These are phyloP conservation scores for Stachybotrys chartarum DNA, from an alignment of 2,329 filamentous ascomycete species.

Conservation along the genomic window DNA sequence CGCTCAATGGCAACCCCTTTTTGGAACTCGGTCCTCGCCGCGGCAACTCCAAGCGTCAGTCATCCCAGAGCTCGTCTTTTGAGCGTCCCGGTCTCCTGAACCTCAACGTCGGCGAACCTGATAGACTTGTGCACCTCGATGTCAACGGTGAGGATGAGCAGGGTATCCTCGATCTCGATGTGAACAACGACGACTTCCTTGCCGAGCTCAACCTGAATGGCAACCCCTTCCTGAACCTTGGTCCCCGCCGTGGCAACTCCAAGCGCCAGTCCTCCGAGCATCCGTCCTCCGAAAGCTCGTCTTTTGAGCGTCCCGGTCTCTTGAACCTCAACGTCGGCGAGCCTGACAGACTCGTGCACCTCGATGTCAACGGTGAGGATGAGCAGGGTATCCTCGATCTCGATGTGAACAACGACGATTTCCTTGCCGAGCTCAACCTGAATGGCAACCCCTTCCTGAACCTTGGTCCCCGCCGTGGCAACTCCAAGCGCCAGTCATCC, in stretches of 20 bases:
- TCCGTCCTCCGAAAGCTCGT: too few species aligned
- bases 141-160: too few species aligned
- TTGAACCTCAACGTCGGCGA: conserved; percentile 3
- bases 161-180: conserved; percentile 8
- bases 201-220: background rate
- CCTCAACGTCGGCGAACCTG: conserved; percentile 3
- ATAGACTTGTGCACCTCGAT: conserved; percentile 2
- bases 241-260: too few species aligned
- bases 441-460: background rate
- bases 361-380: too few species aligned
- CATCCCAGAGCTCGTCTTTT: too few species aligned
- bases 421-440: background rate
- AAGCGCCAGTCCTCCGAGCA: too few species aligned
- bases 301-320: too few species aligned
- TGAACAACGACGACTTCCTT: conserved; percentile 3
- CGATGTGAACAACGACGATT: conserved; percentile 6
- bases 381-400: conserved; percentile 7
- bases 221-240: conserved; percentile 1
- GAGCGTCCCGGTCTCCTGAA: too few species aligned
- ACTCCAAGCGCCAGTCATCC: too few species aligned
- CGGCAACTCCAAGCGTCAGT: too few species aligned
- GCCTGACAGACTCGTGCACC: conserved; percentile 3
- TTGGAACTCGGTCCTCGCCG: conserved; percentile 1
- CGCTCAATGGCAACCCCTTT: background rate
- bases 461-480: too few species aligned